Base-by-base conservation (phyloP, 176 grass and related monocot genomes). In the Puya raimondii region DNA sequence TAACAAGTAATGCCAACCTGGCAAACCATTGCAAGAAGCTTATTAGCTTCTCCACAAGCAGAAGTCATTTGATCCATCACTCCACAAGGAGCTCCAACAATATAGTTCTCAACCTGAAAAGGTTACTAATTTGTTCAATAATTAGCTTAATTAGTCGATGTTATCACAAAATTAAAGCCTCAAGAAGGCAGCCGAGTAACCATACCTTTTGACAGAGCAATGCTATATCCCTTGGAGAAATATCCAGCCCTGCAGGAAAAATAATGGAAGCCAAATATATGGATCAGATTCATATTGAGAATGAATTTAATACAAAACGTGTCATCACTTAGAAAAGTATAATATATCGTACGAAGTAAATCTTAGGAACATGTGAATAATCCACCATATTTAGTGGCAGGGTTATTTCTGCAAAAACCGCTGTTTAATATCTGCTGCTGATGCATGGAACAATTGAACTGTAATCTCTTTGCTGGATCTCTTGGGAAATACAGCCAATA, bases 61-160 rank as follows among this genome's bases (percentile, higher is more conserved):
- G 94, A 92, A 80, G 94, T 82, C 86, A 97, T 97, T 76, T 97
- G 94, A 71, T 97, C 94, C 94, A 97, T 97, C 33, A 97, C 86
- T 22, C 94, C 94, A 70, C 94, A 97, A 72, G 94, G 94, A 79
- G 89, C 94, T 65, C 94, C 94, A 64, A 97, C 94, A 63, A 97
- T 50, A 50, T 76, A 23, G 84, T 97, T 97, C 89, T 92, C 94
- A 64, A 90, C 94, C 93, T 96, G 67, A 63, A 66, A 12, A 14
- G 59, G 72, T 59, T 47, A 74, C 54, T 63, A 75, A n/a, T 66
- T 47, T 3, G 3, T 56, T 53, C 11, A 64, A 56, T 29, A 50
- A 71, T 21, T 79, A 9, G 23, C 42, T 71, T 23, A 33, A 6
- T 6, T 21, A 59, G 56, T 8, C 18, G 5, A 9, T 15, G 15